phyloP scores from a whole-genome alignment of 2,329 filamentous ascomycete species.

The Ceratocystis destructans region DNA sequence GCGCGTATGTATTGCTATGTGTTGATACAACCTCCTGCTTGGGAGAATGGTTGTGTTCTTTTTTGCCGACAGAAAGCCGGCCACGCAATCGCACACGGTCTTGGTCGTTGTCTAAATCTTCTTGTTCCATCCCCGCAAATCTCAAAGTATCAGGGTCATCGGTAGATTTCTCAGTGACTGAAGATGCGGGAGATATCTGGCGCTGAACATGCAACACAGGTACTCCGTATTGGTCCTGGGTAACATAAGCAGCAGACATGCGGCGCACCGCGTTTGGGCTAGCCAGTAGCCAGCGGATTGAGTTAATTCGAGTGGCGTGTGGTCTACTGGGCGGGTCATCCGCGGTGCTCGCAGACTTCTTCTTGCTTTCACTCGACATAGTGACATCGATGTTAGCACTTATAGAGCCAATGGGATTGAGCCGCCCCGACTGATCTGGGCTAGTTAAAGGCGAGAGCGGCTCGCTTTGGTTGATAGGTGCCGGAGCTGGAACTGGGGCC shows the following conservation, averaged over 20 bases:
- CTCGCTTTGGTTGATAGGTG: background rate
- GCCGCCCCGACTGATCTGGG: background rate
- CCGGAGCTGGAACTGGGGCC: background rate
- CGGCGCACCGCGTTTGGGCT: slow-evolving; percentile 2
- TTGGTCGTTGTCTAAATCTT: background rate
- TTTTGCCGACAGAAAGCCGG: background rate
- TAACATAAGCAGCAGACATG: slow-evolving; percentile 11
- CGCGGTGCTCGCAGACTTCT: background rate
- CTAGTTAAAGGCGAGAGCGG: slow-evolving; percentile 16
- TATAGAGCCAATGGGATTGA: background rate
- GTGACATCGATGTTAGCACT: background rate
- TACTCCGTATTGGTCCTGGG: background rate
- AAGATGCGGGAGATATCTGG: background rate
- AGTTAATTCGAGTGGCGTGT: slow-evolving; percentile 5
- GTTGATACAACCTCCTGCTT: background rate
- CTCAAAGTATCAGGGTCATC: background rate
- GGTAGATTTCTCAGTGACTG: background rate
- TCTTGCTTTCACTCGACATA: background rate
- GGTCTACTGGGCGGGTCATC: background rate
- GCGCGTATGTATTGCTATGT: background rate
- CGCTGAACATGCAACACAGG: slow-evolving; percentile 11
- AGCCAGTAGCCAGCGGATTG: slow-evolving; percentile 10
- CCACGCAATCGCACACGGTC: background rate
- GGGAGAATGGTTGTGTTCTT: too few relatives aligned
- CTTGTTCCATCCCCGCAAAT: background rate